These are phyloP conservation scores for Paecilomyces sp. DNA, from an alignment of 2,329 filamentous ascomycete genomes.

Conservation along the genomic window DNA sequence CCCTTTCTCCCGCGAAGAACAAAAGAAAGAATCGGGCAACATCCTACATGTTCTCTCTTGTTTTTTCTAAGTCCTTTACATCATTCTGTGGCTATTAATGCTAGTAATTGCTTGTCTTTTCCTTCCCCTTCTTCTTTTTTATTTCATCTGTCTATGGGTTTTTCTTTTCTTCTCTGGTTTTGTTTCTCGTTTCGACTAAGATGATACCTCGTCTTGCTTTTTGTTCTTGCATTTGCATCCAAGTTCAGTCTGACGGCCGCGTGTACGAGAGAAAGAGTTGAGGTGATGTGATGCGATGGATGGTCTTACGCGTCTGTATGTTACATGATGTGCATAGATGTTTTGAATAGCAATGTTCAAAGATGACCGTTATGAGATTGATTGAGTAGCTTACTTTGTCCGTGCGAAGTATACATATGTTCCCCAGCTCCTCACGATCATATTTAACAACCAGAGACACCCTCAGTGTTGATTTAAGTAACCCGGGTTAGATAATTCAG, in stretches of 20 bases:
- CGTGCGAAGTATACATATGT: too few relatives aligned
- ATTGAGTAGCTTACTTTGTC: neutral
- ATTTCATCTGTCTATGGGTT: neutral
- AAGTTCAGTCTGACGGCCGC: too few relatives aligned
- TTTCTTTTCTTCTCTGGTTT: neutral
- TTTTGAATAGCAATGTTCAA: neutral
- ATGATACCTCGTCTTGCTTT: conserved; percentile 1
- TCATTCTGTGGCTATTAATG: neutral
- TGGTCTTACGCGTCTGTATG: neutral
- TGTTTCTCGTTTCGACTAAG: conserved; percentile 2
- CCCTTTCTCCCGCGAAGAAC: too few relatives aligned
- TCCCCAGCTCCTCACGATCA: too few relatives aligned
- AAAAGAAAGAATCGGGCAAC: too few relatives aligned
- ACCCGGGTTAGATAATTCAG: too few relatives aligned
- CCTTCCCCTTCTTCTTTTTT: neutral
- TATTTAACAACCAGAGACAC: too few relatives aligned
- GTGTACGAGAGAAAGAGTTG: neutral
- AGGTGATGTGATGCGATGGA: neutral
- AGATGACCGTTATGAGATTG: neutral
- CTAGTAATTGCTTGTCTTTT: neutral
- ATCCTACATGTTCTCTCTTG: neutral
- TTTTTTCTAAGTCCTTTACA: neutral
- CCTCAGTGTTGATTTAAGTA: too few relatives aligned
- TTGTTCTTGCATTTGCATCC: neutral
- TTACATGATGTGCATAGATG: neutral